Percentiles rank a stretch among this genome's conserved stretches.
Conservation (phyloP, 2,329 filamentous ascomycete species). For the Sphaerulina vaccinii region DNA sequence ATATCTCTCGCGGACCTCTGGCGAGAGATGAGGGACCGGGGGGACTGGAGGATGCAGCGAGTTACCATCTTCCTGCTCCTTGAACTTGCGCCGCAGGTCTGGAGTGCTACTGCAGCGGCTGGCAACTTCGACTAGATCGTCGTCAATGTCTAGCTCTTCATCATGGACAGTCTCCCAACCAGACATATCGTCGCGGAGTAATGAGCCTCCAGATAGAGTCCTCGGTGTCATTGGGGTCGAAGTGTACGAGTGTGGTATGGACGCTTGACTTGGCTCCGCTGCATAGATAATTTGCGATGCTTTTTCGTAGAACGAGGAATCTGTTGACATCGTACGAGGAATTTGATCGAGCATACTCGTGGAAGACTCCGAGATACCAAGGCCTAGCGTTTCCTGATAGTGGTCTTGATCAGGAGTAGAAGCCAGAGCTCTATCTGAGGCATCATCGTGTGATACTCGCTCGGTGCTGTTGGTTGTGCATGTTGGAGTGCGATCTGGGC, state of each 20-base stretch:
- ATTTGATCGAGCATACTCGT: background rate
- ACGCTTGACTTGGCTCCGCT: background rate
- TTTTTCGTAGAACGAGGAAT: background rate
- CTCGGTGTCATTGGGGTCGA: background rate
- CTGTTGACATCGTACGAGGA: background rate
- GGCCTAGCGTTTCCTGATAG: constrained; percentile 8
- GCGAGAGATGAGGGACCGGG: background rate
- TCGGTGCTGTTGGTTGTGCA: background rate
- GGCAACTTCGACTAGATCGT: constrained; percentile 13
- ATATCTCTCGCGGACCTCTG: constrained; percentile 3
- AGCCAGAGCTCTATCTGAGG: constrained; percentile 3
- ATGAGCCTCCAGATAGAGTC: background rate
- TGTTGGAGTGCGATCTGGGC: constrained; percentile 1
- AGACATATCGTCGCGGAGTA: background rate
- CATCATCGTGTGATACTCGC: background rate
- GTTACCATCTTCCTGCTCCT: background rate
- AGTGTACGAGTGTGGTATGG: background rate
- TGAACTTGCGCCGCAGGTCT: constrained; percentile 1
- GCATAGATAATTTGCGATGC: background rate
- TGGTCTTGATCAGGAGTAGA: constrained; percentile 9
- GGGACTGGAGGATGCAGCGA: background rate
- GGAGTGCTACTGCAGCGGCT: constrained; percentile 5
- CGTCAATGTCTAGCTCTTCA: constrained; percentile 8
- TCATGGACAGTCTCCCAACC: constrained; percentile 8
- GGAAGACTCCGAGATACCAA: constrained; percentile 4